Evolutionary conservation across 805 yeast species (phyloP), one percentile per base, ranked within the genome.

Genomic region (Yarrowia sp.): DNA sequence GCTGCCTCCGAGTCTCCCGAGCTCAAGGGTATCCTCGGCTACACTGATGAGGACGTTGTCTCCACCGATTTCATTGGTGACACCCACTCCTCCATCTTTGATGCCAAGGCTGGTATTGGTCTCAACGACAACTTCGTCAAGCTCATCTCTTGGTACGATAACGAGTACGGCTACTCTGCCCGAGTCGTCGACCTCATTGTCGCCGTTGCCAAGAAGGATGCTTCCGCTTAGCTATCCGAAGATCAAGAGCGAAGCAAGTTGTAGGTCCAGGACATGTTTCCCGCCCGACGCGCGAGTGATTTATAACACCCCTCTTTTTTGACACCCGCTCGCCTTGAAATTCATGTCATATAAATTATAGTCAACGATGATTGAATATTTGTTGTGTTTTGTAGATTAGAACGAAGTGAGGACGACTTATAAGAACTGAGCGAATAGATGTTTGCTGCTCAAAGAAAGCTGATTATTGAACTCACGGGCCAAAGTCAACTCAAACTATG

Each of bases 141-240:
- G 86, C 84, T 91, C 77, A 83, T 90, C 80, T 84, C 96, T 68
- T 91, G 96, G 96, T 91, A 91, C 86, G 97, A 91, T 80, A 91
- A 91, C 82, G 97, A 91, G 84, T 91, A 79, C 83, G 97, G 97
- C 79, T 91, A 91, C 89, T 89, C 96, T 74, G 88, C 95, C 81
- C 91, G 97, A 85, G 96, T 91, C 72, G 96, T 91, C 72, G 97
- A 91, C 83, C 82, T 91, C 76, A 80, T 90, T 74, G 86, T 88
- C 80, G 87, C 84, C 83, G 86, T 89, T 76, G 93, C 96, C 72
- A 82, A 84, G 64, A 61, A 61, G 64, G 64, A 61, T 59, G 62
- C 62, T 41, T 61, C 64, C 30, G 56, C 54, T 48, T 61, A 61
- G 56, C 44, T 61, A 61, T 46, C 64, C 63, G 63, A 58, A 58